Evolutionary conservation across 2,329 filamentous ascomycete genomes (phyloP).

Genomic region (Trichothecium roseum): DNA sequence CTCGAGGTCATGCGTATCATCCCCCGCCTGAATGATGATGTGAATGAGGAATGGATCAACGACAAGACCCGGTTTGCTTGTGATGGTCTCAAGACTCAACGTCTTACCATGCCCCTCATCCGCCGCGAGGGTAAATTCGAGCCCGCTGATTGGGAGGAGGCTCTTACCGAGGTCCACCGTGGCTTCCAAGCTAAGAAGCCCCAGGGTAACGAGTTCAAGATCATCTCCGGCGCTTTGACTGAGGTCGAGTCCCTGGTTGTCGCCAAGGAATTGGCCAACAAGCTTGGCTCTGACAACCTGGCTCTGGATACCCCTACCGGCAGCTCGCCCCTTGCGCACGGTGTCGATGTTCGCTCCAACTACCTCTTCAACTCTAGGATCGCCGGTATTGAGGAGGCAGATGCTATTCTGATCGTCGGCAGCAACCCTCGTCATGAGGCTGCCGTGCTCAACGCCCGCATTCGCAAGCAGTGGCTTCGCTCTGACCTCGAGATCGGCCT

Average conservation of each 20-base stretch:
- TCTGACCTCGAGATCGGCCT: conserved; percentile 90
- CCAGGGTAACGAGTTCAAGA: conserved; percentile 92
- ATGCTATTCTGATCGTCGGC: conserved; percentile 82
- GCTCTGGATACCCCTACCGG: conserved; percentile 84
- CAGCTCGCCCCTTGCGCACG: conserved; percentile 76
- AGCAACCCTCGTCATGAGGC: conserved; percentile 95
- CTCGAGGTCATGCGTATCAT: conserved; percentile 93
- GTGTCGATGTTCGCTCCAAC: conserved; percentile 86
- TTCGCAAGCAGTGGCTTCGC: conserved; percentile 94
- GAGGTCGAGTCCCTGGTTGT: conserved; percentile 92
- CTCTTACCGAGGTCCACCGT: conserved; percentile 73
- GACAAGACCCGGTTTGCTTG: conserved; percentile 96
- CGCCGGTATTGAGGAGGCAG: conserved; percentile 85
- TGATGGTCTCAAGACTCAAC: conserved; percentile 92
- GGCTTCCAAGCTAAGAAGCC: conserved; percentile 72
- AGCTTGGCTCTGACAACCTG: conserved; percentile 90
- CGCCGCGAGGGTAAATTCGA: conserved; percentile 84
- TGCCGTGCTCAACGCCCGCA: conserved; percentile 88
- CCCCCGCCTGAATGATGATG: conserved; percentile 88
- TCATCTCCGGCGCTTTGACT: conserved; percentile 78
- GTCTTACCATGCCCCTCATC: conserved; percentile 84
- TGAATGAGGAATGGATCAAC: conserved; percentile 99
- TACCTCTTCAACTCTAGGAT: conserved; percentile 97
- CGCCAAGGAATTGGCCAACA: conserved; percentile 95
- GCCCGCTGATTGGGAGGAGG: conserved; percentile 92